Percentiles rank a stretch among this genome's conserved stretches.
Conservation (phyloP, 2,329 filamentous ascomycete genomes). For the Penicillium sp. region DNA sequence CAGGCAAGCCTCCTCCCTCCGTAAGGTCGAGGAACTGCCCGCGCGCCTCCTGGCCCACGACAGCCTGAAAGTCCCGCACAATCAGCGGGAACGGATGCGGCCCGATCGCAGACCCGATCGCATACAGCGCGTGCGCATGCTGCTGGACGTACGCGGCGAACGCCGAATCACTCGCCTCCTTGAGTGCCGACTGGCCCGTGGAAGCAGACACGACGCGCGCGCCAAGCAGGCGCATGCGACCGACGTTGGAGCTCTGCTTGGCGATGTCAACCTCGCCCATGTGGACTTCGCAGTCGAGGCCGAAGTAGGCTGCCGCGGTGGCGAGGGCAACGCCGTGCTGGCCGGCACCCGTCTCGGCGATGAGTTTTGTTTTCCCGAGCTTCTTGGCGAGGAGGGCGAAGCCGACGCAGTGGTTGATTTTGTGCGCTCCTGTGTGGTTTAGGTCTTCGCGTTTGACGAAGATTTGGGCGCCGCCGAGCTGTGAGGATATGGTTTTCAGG, state of each 20-base stretch:
- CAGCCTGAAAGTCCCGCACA: background rate
- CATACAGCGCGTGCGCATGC: background rate
- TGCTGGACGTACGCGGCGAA: background rate
- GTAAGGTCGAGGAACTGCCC: background rate
- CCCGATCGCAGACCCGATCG: background rate
- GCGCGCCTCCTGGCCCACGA: background rate
- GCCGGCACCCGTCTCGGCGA: background rate
- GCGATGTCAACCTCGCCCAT: background rate
- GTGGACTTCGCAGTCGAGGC: background rate
- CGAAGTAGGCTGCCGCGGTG: background rate
- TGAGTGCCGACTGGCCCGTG: background rate
- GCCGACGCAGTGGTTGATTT: conserved; percentile 91
- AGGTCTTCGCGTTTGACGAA: conserved; percentile 84
- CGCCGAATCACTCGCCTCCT: background rate
- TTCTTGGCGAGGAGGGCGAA: conserved; percentile 68
- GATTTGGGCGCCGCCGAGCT: conserved; percentile 19
- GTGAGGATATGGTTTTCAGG: background rate
- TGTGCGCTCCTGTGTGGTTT: conserved; percentile 90
- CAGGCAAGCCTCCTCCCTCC: background rate
- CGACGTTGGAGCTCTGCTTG: background rate
- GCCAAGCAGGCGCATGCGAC: background rate
- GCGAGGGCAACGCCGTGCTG: background rate
- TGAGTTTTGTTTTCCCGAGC: background rate
- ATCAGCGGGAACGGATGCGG: background rate
- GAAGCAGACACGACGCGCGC: background rate